Percentiles rank a stretch among this genome's conserved stretches.
phyloP scores from a whole-genome alignment of 2,329 filamentous ascomycete species.

The Corinectria fuckeliana region DNA sequence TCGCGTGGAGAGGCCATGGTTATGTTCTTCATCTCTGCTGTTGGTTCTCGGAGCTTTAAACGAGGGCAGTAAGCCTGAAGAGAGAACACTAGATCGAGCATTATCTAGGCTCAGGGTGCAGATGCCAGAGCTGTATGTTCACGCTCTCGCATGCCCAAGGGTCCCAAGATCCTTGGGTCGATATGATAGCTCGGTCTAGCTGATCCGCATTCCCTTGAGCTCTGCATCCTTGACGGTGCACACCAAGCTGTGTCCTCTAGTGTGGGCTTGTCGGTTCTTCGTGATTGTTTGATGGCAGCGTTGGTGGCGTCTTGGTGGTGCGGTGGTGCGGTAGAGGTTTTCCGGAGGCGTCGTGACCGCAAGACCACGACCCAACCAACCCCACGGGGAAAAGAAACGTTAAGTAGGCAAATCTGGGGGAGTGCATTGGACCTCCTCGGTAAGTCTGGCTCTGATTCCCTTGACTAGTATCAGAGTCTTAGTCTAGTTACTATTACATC shows the following conservation, averaged over 20 bases:
- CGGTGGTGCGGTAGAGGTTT: slow-evolving; percentile 16
- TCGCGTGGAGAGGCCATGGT: slow-evolving; percentile 4
- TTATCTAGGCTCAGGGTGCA: not conserved
- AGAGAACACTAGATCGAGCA: not conserved
- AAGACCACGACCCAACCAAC: not conserved
- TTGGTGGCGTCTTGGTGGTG: not conserved
- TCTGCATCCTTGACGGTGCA: not conserved
- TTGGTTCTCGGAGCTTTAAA: not conserved
- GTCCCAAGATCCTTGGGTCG: not conserved
- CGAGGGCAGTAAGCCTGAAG: not conserved
- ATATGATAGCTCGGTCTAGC: slow-evolving; percentile 3
- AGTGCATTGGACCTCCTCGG: not conserved
- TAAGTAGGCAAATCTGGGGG: slow-evolving; percentile 4
- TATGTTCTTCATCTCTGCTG: not conserved
- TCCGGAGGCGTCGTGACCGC: not conserved
- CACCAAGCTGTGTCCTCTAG: not conserved
- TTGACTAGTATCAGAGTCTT: not conserved
- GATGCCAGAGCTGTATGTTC: not conserved
- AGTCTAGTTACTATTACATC: not conserved
- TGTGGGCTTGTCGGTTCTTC: not conserved
- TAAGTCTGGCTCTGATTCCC: not conserved
- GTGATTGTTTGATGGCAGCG: not conserved
- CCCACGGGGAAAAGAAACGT: slow-evolving; percentile 16
- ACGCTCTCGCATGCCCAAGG: not conserved
- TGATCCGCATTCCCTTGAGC: slow-evolving; percentile 9